Percentiles rank a stretch among this genome's conserved stretches.
Evolutionary conservation across 2,329 filamentous ascomycete species (phyloP).

Genomic region (Trichoderma afroharzianum): DNA sequence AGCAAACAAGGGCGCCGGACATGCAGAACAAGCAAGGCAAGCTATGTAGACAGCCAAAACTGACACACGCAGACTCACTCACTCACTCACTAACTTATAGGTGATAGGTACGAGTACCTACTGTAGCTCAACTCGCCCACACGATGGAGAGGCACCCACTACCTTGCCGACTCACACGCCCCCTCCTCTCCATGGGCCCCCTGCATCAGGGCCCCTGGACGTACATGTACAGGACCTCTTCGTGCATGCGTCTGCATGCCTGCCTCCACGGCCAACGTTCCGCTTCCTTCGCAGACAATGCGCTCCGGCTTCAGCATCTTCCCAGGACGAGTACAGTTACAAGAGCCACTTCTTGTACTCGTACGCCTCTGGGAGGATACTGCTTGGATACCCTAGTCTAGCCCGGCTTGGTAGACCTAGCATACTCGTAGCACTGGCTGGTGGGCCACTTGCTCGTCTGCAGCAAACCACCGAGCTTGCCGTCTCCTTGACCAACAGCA

Average conservation of each 20-base stretch:
- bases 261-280: slow-evolving; percentile 16
- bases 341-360: slow-evolving; percentile 13
- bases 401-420: neutral
- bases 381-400: slow-evolving; percentile 18
- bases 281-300: slow-evolving; percentile 17
- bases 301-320: neutral
- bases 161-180: slow-evolving; percentile 5
- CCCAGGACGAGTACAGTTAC: neutral
- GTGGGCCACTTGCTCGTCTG: slow-evolving; percentile 14
- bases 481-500: slow-evolving; percentile 16
- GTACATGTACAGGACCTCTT: slow-evolving; percentile 11
- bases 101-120: no score
- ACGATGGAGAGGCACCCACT: slow-evolving; percentile 4
- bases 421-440: slow-evolving; percentile 8
- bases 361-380: slow-evolving; percentile 16
- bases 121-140: neutral
- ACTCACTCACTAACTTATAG: neutral
- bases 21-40: slow-evolving; percentile 7
- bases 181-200: slow-evolving; percentile 5
- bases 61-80: slow-evolving; percentile 7
- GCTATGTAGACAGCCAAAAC: neutral
- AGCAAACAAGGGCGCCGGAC: slow-evolving; percentile 17
- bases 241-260: slow-evolving; percentile 18
- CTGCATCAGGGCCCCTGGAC: slow-evolving; percentile 16
- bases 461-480: slow-evolving; percentile 18